phyloP scores from a whole-genome alignment of 1,284 basidiomycete species.

The Fomitopsis betulina region DNA sequence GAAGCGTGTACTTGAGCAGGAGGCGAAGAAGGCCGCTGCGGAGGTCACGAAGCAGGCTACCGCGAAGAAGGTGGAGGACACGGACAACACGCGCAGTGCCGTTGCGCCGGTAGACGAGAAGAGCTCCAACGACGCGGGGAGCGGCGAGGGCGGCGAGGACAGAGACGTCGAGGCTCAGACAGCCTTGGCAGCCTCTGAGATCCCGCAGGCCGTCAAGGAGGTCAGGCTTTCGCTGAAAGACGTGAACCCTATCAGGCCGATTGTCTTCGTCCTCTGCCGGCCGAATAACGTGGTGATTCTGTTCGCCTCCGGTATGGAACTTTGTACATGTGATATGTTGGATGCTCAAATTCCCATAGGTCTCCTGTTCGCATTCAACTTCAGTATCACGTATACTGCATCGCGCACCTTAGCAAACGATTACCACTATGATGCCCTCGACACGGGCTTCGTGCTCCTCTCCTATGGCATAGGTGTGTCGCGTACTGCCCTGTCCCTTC shows the following conservation, averaged over 20 bases:
- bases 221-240: constrained; percentile 51
- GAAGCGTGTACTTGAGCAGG: constrained; percentile 21
- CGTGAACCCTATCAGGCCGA: constrained; percentile 54
- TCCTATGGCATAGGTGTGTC: constrained; percentile 64
- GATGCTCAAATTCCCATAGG: constrained; percentile 32
- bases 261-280: constrained; percentile 51
- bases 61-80: background rate
- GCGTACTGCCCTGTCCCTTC: too few species aligned
- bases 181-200: background rate
- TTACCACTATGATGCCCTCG: constrained; percentile 69
- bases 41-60: background rate
- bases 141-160: background rate
- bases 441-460: constrained; percentile 74
- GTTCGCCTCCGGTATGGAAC: constrained; percentile 57
- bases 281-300: constrained; percentile 68
- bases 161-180: constrained; percentile 5
- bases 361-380: constrained; percentile 46
- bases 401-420: constrained; percentile 58
- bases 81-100: background rate
- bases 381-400: constrained; percentile 68
- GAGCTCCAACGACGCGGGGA: constrained; percentile 8
- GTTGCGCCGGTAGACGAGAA: constrained; percentile 7
- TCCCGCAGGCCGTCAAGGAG: constrained; percentile 22
- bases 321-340: background rate
- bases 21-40: constrained; percentile 14